phyloP scores from a whole-genome alignment of 2,329 filamentous ascomycete genomes.

The Calonectria leucothoes region DNA sequence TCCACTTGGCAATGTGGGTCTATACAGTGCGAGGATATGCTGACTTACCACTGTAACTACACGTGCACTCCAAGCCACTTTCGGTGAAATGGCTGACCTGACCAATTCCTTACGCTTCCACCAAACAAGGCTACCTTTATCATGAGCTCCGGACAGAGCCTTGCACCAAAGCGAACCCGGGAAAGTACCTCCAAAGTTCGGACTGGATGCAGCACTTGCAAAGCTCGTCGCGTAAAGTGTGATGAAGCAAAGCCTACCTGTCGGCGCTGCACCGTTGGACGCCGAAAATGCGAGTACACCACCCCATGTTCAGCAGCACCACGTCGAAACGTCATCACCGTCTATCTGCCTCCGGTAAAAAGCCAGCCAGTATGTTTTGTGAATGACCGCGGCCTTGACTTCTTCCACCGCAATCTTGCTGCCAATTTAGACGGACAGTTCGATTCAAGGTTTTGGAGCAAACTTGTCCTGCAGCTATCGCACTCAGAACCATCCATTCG shows the following conservation, averaged over 20 bases:
- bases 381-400: conserved; percentile 10
- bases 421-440: not conserved
- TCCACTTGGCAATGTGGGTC: too few relatives aligned
- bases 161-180: conserved; percentile 9
- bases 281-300: conserved; percentile 12
- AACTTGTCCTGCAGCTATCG: conserved; percentile 14
- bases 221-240: conserved; percentile 18
- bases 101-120: not conserved
- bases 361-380: conserved; percentile 5
- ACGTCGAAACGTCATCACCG: conserved; percentile 9
- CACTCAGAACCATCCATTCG: conserved; percentile 14
- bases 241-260: conserved; percentile 17
- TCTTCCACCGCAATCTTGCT: conserved; percentile 12
- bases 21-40: too few relatives aligned
- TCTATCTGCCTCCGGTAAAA: conserved; percentile 6
- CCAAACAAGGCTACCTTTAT: not conserved
- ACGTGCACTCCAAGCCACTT: too few relatives aligned
- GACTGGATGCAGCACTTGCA: conserved; percentile 19
- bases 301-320: not conserved
- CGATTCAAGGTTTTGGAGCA: conserved; percentile 15
- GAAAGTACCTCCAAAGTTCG: conserved; percentile 21
- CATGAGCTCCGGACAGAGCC: not conserved
- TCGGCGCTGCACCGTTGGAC: conserved; percentile 6
- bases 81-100: too few relatives aligned
- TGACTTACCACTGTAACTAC: too few relatives aligned